Evolutionary conservation across 169 alveolate genomes (phyloP).

Genomic region (Plasmodium knowlesi): DNA sequence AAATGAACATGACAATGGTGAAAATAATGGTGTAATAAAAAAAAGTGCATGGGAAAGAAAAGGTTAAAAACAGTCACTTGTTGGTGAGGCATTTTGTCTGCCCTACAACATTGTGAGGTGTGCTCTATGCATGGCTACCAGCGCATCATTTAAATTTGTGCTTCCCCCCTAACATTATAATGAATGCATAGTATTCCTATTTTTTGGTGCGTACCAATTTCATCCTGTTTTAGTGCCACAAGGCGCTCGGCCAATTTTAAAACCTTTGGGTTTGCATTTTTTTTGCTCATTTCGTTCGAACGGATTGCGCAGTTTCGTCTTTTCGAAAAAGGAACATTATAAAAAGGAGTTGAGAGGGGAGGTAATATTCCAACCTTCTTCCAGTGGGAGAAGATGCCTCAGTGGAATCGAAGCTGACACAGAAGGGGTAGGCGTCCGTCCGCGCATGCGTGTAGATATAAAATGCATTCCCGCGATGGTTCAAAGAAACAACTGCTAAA

Average conservation of each 20-base stretch:
- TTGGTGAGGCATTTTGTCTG: not conserved
- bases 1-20: not conserved
- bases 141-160: not conserved
- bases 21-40: not conserved
- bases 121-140: not conserved
- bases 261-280: constrained; percentile 40
- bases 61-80: not conserved
- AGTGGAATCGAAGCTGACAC: not conserved
- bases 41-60: not conserved
- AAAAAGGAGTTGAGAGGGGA: not conserved
- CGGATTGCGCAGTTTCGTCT: not conserved
- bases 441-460: not conserved
- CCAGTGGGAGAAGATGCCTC: not conserved
- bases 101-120: not conserved
- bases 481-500: not conserved
- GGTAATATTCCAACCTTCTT: not conserved
- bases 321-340: not conserved
- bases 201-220: constrained; percentile 30
- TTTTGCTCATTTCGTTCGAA: constrained; percentile 51
- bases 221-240: constrained; percentile 60
- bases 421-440: not conserved
- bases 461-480: not conserved
- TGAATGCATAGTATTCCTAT: not conserved
- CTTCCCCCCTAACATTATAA: not conserved
- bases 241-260: constrained; percentile 47